Base-by-base conservation (phyloP, 352 stramenopile genomes). In the Pythium chondricola region DNA sequence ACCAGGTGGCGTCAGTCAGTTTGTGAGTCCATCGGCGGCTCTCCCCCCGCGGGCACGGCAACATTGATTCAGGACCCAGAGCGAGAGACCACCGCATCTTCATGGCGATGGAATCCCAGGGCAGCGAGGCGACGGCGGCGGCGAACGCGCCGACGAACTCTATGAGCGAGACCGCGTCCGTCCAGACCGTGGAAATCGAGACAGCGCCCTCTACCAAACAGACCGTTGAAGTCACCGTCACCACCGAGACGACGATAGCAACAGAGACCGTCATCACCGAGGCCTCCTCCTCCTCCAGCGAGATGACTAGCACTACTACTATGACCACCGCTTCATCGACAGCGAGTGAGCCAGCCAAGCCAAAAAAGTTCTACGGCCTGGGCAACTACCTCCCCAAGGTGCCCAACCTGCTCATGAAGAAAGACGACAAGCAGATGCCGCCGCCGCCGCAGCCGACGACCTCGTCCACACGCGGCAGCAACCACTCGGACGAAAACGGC, bases 311-410 rank as follows among this genome's bases (percentile, higher is more conserved):
- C n/a, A n/a, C n/a, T n/a, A n/a, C n/a, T n/a, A n/a, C n/a, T n/a
- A n/a, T n/a, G n/a, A n/a, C n/a, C n/a, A n/a, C n/a, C n/a, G n/a
- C n/a, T n/a, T n/a, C n/a, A n/a, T n/a, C n/a, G n/a, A 32, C 40
- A 20, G 37, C 39, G 37, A 42, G 35, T 2, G 52, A 48, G 29
- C 48, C 56, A 20, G 45, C 53, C 17, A 48, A 52, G 41, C n/a
- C 49, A 9, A 72, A 81, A 48, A 80, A 79, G 43, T 75, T n/a
- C n/a, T n/a, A n/a, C n/a, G n/a, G 59, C 9, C 64, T 83, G 16
- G 74, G 77, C 48, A 80, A 63, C 21, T 82, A 80, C 46, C 46
- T 89, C 2, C 74, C 77, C 30, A 85, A 83, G 48, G 71, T 86
- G 2, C 62, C 77, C 20, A 52, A 62, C 13, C 80, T 79, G 40